Conservation (phyloP, 2,329 filamentous ascomycete species). For the Colletotrichum magnum region DNA sequence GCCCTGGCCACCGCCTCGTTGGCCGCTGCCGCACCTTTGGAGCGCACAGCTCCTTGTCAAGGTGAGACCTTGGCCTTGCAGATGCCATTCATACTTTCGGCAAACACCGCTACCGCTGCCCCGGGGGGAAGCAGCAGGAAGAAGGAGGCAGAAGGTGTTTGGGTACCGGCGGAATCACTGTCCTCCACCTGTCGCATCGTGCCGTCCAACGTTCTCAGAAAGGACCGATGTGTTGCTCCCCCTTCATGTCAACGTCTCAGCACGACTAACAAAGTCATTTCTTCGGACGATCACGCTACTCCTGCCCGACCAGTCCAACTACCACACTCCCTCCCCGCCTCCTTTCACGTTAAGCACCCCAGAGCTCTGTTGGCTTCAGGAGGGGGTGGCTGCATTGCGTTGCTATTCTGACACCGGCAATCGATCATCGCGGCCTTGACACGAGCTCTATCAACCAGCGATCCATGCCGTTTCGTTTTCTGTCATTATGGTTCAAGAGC, state of each 20-base stretch:
- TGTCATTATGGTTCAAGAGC: constrained; percentile 27
- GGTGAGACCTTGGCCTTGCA: constrained; percentile 11
- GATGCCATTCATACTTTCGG: constrained; percentile 31
- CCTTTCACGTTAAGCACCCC: constrained; percentile 15
- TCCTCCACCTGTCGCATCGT: neutral
- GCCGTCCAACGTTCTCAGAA: neutral
- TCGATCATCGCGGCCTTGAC: constrained; percentile 34
- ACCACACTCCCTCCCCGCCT: neutral
- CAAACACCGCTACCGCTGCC: constrained; percentile 9
- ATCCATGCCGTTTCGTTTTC: constrained; percentile 29
- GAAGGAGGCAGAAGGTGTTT: neutral
- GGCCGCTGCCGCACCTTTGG: constrained; percentile 16
- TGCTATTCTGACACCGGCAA: constrained; percentile 33
- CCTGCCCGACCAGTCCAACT: neutral
- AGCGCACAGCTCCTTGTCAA: constrained; percentile 21
- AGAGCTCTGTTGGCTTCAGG: neutral
- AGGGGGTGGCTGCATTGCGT: neutral
- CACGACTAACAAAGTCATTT: constrained; percentile 18
- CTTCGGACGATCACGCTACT: constrained; percentile 32
- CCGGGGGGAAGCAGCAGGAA: neutral
- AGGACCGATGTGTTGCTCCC: constrained; percentile 13
- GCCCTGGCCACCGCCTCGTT: constrained; percentile 4
- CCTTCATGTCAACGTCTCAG: constrained; percentile 40
- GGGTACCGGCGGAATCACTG: neutral
- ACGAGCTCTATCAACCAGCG: constrained; percentile 10